Conservation (phyloP, 345 rosid species). For the Hibiscus mutabilis region DNA sequence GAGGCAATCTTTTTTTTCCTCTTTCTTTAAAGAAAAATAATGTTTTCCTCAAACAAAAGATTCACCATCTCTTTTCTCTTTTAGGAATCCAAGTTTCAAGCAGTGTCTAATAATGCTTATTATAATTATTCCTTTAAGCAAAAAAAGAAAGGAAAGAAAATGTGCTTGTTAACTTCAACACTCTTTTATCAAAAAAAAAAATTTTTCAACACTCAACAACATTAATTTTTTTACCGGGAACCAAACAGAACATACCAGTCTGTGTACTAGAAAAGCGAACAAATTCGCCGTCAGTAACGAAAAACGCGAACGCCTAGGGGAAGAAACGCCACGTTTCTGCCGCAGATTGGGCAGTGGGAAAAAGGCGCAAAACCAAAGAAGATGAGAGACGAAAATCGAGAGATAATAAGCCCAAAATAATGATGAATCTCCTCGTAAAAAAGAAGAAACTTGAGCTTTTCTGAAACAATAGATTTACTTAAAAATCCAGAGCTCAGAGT, state of each 20-base stretch:
- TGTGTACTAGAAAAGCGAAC: conserved; percentile 17
- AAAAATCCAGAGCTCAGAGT: not conserved
- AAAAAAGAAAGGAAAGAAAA: not conserved
- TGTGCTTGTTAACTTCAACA: not conserved
- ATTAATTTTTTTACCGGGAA: conserved; percentile 8
- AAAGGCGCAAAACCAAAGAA: not conserved
- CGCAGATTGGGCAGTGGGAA: conserved; percentile 5
- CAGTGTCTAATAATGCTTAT: not conserved
- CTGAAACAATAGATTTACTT: no score
- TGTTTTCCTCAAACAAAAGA: not conserved
- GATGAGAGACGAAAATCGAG: no score
- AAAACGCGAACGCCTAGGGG: not conserved
- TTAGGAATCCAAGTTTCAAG: conserved; percentile 16
- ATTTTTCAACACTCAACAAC: no score
- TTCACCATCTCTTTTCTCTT: not conserved
- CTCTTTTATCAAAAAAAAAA: no score
- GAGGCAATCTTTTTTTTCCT: no score
- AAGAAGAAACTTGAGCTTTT: not conserved
- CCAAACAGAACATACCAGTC: conserved; percentile 21
- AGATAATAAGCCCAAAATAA: not conserved
- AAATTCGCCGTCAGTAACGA: conserved; percentile 10
- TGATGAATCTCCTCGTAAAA: not conserved
- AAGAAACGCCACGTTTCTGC: conserved; percentile 24
- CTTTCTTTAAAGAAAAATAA: not conserved
- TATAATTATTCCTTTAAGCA: not conserved